These are phyloP conservation scores for Saccharum hybrid DNA, from an alignment of 202 grass and related monocot genomes.

Conservation along the genomic window DNA sequence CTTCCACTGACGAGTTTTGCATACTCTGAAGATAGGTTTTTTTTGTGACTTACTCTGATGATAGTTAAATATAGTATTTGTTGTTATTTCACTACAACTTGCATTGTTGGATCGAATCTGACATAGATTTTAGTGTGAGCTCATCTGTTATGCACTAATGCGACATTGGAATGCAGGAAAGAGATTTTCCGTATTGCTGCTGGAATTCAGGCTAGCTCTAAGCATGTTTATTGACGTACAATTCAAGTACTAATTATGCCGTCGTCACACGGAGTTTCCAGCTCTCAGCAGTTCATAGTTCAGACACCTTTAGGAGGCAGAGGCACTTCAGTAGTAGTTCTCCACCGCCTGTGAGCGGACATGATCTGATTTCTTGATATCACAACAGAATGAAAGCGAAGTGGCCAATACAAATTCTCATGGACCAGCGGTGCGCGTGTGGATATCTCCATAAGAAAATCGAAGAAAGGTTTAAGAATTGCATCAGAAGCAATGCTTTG, in stretches of 20 bases:
- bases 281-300: not conserved
- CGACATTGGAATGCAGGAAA: not conserved
- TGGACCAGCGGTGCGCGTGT: not conserved
- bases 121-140: not conserved
- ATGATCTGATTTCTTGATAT: slow-evolving; percentile 15
- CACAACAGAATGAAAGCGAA: slow-evolving; percentile 27
- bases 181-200: not conserved
- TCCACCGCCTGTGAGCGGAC: slow-evolving; percentile 5
- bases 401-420: not conserved
- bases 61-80: not conserved
- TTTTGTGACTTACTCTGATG: too few species aligned
- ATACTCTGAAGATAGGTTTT: too few species aligned
- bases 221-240: not conserved
- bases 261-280: not conserved
- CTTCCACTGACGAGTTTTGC: not conserved
- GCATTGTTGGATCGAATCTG: not conserved
- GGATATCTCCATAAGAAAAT: not conserved
- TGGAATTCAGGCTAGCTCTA: not conserved
- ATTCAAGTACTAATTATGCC: slow-evolving; percentile 1
- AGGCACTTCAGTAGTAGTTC: not conserved
- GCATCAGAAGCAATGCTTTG: slow-evolving; percentile 41
- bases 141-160: not conserved
- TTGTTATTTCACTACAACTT: not conserved
- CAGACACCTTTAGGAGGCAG: not conserved
- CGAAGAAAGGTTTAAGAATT: slow-evolving; percentile 17